Evolutionary conservation across 768 basidiomycete genomes (phyloP), one percentile per base, ranked within the genome.

Genomic region (Pisolithus microcarpus): DNA sequence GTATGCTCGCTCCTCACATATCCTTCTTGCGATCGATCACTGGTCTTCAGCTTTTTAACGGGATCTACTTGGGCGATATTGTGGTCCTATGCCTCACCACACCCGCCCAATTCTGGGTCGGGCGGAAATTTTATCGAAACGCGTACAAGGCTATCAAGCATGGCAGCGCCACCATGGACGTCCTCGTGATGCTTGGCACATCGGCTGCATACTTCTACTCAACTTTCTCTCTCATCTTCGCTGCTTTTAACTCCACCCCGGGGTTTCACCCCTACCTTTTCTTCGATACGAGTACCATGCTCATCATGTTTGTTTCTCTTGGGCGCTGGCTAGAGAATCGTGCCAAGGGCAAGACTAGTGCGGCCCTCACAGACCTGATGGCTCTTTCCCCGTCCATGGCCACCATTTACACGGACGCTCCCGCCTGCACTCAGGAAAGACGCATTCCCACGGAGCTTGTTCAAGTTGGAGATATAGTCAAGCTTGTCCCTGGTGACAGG

Each of bases 271-370:
- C 96, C 2, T 79, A 86, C 64, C 78, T 92, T 40, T 98, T 98
- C 71, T 98, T 98, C 72, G 96, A 99, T 70, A 98, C 96, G 1
- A 96, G 91, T 62, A 96, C 96, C 18, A 98, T 97, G 96, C 74
- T 99, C 54, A 85, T 99, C 77, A 89, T 86, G 72, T 98, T 99
- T 66, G 87, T 98, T 60, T 94, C 91, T 2, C 79, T 98, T 13
- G 96, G 96, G 5, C 84, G 96, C 23, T 96, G 85, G 70, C 78
- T 98, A 45, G 96, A 98, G 72, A 98, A 98, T 70, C 80, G 85
- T 50, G 96, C 96, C 43, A 98, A 98, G 68, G 95, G 96, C 28
- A 90, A 89, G 70, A 98, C 96, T 2, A 93, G 91, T 39, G 93
- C 93, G 1, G 96, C 96, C 2, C 78, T 99, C 26, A 96, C 93